Conservation (phyloP, 192 early-diverging fungal species). For the Chytriomyces hyalinus region DNA sequence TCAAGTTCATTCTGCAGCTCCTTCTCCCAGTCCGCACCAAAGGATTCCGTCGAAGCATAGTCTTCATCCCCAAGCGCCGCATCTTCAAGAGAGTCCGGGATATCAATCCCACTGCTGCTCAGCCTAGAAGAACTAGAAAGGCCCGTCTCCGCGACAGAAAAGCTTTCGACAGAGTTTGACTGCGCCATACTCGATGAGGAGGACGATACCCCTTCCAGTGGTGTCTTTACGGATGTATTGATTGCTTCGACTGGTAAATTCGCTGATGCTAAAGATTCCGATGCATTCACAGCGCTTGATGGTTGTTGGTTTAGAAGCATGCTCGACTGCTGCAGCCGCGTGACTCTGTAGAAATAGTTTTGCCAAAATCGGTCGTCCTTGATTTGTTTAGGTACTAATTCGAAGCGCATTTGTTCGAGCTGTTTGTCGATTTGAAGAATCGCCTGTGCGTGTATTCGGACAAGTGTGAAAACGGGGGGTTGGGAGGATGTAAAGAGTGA, state of each 20-base stretch:
- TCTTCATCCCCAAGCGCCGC: conserved; percentile 16
- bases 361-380: conserved; percentile 69
- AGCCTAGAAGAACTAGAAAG: not conserved
- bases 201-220: not conserved
- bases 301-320: no score
- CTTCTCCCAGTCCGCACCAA: conserved; percentile 40
- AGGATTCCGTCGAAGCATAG: conserved; percentile 23
- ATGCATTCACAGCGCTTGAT: no score
- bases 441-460: conserved; percentile 37
- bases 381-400: conserved; percentile 68
- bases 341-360: conserved; percentile 74
- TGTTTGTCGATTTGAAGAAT: conserved; percentile 61
- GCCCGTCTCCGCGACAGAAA: not conserved
- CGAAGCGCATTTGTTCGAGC: conserved; percentile 68
- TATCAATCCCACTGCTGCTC: not conserved
- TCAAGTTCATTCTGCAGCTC: conserved; percentile 37
- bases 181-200: not conserved
- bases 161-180: not conserved
- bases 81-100: conserved; percentile 26
- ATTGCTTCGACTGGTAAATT: not conserved
- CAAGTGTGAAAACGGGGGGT: no score
- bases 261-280: not conserved
- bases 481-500: no score
- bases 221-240: not conserved
- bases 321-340: conserved; percentile 39